Evolutionary conservation across 495 filamentous ascomycete genomes (phyloP), one percentile per base, ranked within the genome.

Genomic region (Echria macrotheca): DNA sequence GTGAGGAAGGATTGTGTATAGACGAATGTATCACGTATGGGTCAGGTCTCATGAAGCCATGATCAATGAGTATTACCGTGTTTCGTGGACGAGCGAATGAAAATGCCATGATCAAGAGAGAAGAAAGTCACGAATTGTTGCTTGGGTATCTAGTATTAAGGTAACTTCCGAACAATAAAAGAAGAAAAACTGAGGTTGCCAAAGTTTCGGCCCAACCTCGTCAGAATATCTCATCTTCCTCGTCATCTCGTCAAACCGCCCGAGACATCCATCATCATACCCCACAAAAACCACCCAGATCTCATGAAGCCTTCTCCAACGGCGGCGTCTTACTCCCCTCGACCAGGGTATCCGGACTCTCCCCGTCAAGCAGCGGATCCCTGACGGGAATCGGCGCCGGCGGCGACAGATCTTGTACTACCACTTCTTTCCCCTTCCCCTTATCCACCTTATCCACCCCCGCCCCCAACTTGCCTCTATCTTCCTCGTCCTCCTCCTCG

Each of bases 301-400:
- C n/a, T 10, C 21, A 21, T 22, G 18, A 9, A 14, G 23, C 36
- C 36, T 52, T 52, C 6, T 48, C 28, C 4, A 41, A 24, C 5
- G 50, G 28, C 18, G 50, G 44, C 44, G 50, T 52, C 41, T 39
- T 45, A 23, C 31, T 44, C 19, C 39, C 40, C 32, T 43, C 54
- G 1, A 63, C 60, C 17, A 64, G 28, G 3, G 56, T 64, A 25
- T 61, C 56, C 2, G 61, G 61, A 21, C 61, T 64, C 47, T 53
- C 58, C 4, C 56, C 58, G 21, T 61, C 55, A 19, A 50, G 35
- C 19, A 41, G 18, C 19, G 40, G 36, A 21, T 53, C 55, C 15
- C 48, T 39, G 1, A 32, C 32, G 3, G 52, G 47, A 9, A 42
- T 35, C 2, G 54, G 54, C 15, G 43, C 33, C 11, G 26, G 23